Evolutionary conservation across 2,329 filamentous ascomycete genomes (phyloP).

Genomic region (Fusarium papillatum): DNA sequence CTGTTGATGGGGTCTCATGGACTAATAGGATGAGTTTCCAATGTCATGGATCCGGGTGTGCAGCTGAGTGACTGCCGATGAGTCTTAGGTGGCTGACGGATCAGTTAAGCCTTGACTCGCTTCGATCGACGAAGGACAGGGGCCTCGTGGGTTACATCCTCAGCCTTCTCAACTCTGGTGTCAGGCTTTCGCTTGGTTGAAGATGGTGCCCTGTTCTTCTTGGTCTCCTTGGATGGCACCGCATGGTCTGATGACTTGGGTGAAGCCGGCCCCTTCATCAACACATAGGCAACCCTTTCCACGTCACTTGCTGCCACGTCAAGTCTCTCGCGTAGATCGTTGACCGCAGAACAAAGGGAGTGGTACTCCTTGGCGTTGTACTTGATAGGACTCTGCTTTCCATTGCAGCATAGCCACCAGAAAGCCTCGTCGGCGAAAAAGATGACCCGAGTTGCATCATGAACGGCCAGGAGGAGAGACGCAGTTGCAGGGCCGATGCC

Average conservation of each 20-base stretch:
- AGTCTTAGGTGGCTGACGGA: conserved; percentile 2
- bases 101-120: conserved; percentile 32
- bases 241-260: conserved; percentile 11
- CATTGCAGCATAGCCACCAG: conserved; percentile 75
- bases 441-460: conserved; percentile 69
- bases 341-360: conserved; percentile 61
- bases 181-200: conserved; percentile 41
- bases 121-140: conserved; percentile 42
- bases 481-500: conserved; percentile 87
- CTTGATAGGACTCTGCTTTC: conserved; percentile 68
- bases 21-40: not conserved
- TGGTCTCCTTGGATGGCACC: conserved; percentile 16
- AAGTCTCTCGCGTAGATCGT: conserved; percentile 61
- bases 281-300: conserved; percentile 79
- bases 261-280: conserved; percentile 61
- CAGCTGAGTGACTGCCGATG: not conserved
- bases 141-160: conserved; percentile 28
- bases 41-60: not conserved
- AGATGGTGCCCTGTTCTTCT: conserved; percentile 12
- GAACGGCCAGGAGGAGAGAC: conserved; percentile 78
- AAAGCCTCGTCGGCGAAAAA: conserved; percentile 89
- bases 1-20: not conserved
- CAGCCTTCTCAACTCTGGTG: conserved; percentile 10
- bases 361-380: conserved; percentile 80
- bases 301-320: conserved; percentile 71